Evolutionary conservation across 2,329 filamentous ascomycete species (phyloP), one percentile per base, ranked within the genome.

Genomic region (Clonostachys sp.): DNA sequence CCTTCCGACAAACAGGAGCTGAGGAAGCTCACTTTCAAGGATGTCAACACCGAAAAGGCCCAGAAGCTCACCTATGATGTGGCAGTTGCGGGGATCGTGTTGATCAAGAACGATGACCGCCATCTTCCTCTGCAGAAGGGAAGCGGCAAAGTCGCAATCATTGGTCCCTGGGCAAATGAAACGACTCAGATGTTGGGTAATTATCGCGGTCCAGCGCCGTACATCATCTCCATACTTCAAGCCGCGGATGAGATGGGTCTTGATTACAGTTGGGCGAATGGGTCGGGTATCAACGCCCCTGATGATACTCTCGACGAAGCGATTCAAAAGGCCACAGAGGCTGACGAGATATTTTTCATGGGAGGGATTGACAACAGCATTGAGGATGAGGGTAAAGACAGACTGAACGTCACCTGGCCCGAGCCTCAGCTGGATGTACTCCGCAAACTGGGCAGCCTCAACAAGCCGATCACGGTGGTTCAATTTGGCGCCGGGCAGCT

Each of bases 51-150:
- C 0, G 68, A 76, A 0, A 61, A 73, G 14, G 73, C 78, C 0
- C 74, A 77, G 58, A 65, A 72, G 3, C 71, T 86, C 14, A 80
- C 83, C 0, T 70, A 78, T 34, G 70, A 74, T 34, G 80, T 82
- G 0, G 75, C 74, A 1, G 60, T 70, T 6, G 68, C 75, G 10
- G 72, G 73, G 8, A 60, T 68, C 1, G 71, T 74, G 2, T 59
- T 80, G 3, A 57, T 82, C 18, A 83, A 83, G 62, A 83, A 83
- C 50, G 65, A 79, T 47, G 65, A 79, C 47, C 69, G 66, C 6
- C 63, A 68, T 1, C 64, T 79, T 4, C 77, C 77, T 0, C 57
- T 82, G 7, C 14, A n/a, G 3, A 39, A n/a, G 14, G 17, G 10
- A n/a, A 30, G 24, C 65, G 20, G 42, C 7, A 49, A 48, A 4